A percentile compares a stretch with the other conserved stretches of the same genome.
phyloP scores from a whole-genome alignment of 202 grass and related monocot species.

The Miscanthus sacchariflorus region DNA sequence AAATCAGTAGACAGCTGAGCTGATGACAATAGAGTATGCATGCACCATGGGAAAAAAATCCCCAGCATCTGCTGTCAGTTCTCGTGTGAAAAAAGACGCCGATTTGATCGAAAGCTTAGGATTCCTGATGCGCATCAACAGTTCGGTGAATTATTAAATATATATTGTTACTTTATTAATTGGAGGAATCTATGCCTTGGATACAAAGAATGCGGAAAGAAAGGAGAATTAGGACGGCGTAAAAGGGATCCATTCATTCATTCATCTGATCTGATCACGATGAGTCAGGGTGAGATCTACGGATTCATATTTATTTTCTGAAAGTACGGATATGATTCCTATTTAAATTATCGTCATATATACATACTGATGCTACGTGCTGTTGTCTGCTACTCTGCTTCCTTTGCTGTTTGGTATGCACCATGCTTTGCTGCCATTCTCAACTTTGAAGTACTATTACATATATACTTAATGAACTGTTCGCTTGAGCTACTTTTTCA shows the following conservation, averaged over 20 bases:
- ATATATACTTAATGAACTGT: not conserved
- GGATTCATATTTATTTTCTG: not conserved
- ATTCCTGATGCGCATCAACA: slow-evolving; percentile 18
- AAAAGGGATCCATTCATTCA: slow-evolving; percentile 28
- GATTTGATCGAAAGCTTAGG: slow-evolving; percentile 53
- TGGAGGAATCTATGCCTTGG: slow-evolving; percentile 41
- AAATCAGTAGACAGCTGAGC: slow-evolving; percentile 4
- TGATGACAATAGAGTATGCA: slow-evolving; percentile 1
- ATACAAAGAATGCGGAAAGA: slow-evolving; percentile 55
- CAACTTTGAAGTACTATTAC: not conserved
- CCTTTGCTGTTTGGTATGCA: slow-evolving; percentile 25
- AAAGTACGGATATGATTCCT: not conserved
- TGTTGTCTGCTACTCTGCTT: not conserved
- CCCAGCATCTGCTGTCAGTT: slow-evolving; percentile 4
- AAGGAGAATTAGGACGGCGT: slow-evolving; percentile 1
- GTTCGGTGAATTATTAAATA: slow-evolving; percentile 7
- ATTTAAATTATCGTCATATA: not conserved
- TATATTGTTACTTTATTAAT: not conserved
- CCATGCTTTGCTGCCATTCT: slow-evolving; percentile 17
- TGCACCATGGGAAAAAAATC: not conserved
- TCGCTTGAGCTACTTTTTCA: too few species aligned
- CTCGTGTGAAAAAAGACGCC: not conserved
- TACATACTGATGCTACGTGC: not conserved
- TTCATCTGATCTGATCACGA: slow-evolving; percentile 1
- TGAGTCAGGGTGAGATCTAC: slow-evolving; percentile 22